These are phyloP conservation scores for Aciculoconidium aculeatum DNA, from an alignment of 805 yeast species.

Conservation along the genomic window DNA sequence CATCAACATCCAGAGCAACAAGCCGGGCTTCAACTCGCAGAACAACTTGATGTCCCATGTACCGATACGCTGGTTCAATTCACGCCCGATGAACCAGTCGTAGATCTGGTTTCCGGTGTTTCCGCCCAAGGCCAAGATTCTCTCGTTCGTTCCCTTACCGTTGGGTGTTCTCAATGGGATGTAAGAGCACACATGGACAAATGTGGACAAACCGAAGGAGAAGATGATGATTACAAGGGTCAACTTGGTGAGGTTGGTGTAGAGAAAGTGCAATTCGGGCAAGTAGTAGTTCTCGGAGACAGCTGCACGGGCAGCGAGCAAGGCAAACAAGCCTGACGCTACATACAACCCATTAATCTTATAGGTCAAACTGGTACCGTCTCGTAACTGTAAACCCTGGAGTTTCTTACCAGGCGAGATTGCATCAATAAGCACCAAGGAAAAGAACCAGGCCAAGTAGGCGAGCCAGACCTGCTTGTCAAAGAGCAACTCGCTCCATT, in stretches of 20 bases:
- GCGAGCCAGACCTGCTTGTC: conserved; percentile 51
- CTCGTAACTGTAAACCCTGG: conserved; percentile 68
- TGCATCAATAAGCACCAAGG: conserved; percentile 57
- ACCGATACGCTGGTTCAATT: conserved; percentile 86
- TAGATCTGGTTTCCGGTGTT: conserved; percentile 70
- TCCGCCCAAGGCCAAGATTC: conserved; percentile 81
- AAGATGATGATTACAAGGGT: conserved; percentile 58
- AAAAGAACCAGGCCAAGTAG: conserved; percentile 69
- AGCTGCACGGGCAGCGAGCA: conserved; percentile 48
- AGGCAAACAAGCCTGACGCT: conserved; percentile 29
- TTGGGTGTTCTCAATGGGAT: conserved; percentile 48
- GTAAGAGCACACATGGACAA: conserved; percentile 66
- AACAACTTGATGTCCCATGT: conserved; percentile 82
- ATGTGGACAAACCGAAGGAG: conserved; percentile 55
- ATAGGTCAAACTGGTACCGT: conserved; percentile 65
- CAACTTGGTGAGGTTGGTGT: conserved; percentile 61
- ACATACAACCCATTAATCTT: conserved; percentile 76
- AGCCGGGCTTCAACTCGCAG: conserved; percentile 92
- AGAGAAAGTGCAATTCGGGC: conserved; percentile 79
- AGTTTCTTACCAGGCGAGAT: conserved; percentile 57
- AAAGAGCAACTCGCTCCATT: conserved; percentile 28
- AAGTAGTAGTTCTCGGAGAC: conserved; percentile 43
- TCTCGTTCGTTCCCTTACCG: conserved; percentile 52
- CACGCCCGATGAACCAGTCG: conserved; percentile 97
- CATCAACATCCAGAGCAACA: conserved; percentile 77